A percentile compares a stretch with the other conserved stretches of the same genome.
Conservation (phyloP, 805 yeast species). For the Wickerhamiella azyma region DNA sequence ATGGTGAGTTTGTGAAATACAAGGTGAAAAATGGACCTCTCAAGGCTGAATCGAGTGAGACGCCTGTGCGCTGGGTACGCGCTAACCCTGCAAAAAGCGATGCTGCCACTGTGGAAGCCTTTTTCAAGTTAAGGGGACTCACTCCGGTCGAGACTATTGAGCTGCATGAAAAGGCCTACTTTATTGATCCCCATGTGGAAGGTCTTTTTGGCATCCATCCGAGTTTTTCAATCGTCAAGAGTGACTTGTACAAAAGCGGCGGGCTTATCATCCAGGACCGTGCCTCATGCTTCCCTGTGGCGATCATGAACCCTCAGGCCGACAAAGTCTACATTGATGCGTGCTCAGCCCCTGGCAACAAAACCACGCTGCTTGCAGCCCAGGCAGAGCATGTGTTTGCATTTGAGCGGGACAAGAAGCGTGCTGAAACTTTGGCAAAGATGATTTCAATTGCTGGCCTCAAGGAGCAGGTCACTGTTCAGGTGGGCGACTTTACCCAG, state of each 20-base stretch:
- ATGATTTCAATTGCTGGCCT: slow-evolving; percentile 78
- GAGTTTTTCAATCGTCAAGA: slow-evolving; percentile 48
- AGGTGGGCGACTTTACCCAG: slow-evolving; percentile 48
- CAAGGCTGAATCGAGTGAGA: slow-evolving; percentile 9
- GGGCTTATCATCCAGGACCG: slow-evolving; percentile 84
- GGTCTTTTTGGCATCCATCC: slow-evolving; percentile 75
- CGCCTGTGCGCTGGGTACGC: slow-evolving; percentile 37
- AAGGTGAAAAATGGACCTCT: slow-evolving; percentile 45
- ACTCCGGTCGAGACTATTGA: slow-evolving; percentile 34
- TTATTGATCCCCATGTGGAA: slow-evolving; percentile 60
- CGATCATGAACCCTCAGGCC: slow-evolving; percentile 49
- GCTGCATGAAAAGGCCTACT: slow-evolving; percentile 24
- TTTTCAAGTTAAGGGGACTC: slow-evolving; percentile 31
- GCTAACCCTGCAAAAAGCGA: slow-evolving; percentile 47
- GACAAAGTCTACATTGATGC: slow-evolving; percentile 71
- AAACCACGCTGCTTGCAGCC: slow-evolving; percentile 84
- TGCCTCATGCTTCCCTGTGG: slow-evolving; percentile 94
- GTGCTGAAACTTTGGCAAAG: slow-evolving; percentile 54
- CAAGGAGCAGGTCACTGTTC: slow-evolving; percentile 30
- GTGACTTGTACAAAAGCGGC: slow-evolving; percentile 62
- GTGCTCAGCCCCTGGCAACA: slow-evolving; percentile 98
- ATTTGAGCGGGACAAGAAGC: slow-evolving; percentile 67
- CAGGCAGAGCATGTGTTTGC: slow-evolving; percentile 42
- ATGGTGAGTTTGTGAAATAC: slow-evolving; percentile 67
- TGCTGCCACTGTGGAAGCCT: slow-evolving; percentile 23